Evolutionary conservation across 1,139 yeast species (phyloP), one percentile per base, ranked within the genome.

Genomic region (Pneumocystis canis): DNA sequence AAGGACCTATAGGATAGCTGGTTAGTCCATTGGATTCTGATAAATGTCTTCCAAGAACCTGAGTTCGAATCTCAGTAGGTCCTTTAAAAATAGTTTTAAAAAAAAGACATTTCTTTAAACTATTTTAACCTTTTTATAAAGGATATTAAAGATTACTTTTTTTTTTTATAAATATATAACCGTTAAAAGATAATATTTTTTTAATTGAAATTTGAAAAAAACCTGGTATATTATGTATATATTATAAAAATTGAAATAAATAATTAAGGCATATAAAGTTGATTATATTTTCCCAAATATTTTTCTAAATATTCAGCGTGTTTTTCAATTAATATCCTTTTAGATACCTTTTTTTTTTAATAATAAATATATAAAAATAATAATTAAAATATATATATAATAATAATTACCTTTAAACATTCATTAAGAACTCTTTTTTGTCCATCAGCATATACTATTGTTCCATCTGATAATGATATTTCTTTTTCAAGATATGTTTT

Each of bases 21-120:
- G 54, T 47, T 47, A 47, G 54, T 47, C 54, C 54, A 47, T 47
- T 47, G 54, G 54, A 47, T 47, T 47, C 54, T 47, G 54, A 47
- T 47, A n/a, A 11, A 11, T 47, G 54, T 47, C 16, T 47, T 47
- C 54, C 54, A 47, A 47, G 16, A 47, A 47, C 54, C 54, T 47
- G 54, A 47, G 54, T 47, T 47, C 54, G 54, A 47, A 47, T 47
- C 54, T 47, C 54, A 47, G 54, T 47, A n/a, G 54, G 54, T 47
- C 54, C 54, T 47, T 9, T n/a, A n/a, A n/a, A n/a, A n/a, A n/a
- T n/a, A 16, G 18, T 20, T 47, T 47, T 20, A 11, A 3, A 41
- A 20, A 7, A 5, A 9, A 25, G 3, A n/a, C n/a, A n/a, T n/a
- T n/a, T n/a, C n/a, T n/a, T n/a, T n/a, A n/a, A n/a, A n/a, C n/a